Conservation (phyloP, 2,329 filamentous ascomycete species). For the Hortaea werneckii region DNA sequence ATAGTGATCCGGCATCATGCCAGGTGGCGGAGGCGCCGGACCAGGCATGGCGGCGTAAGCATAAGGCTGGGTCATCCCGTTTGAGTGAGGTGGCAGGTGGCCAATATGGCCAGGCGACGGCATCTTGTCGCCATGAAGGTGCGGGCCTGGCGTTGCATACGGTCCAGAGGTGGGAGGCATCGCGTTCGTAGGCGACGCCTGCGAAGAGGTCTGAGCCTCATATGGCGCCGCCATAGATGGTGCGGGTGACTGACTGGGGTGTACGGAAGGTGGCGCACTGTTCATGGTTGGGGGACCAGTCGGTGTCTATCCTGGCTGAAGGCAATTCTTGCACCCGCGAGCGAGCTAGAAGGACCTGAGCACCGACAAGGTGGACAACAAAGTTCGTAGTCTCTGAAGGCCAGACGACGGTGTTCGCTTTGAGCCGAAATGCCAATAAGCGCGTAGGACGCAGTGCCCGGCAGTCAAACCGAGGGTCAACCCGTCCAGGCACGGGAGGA, state of each 20-base stretch:
- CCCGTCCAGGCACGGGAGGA: background rate
- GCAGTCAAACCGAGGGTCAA: background rate
- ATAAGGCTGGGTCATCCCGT: conserved; percentile 14
- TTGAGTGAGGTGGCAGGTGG: conserved; percentile 6
- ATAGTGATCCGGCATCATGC: conserved; percentile 20
- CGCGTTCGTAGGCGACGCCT: background rate
- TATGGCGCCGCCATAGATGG: background rate
- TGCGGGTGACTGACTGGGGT: background rate
- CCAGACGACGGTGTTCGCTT: background rate
- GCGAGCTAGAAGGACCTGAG: too few relatives aligned
- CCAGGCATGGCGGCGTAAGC: conserved; percentile 10
- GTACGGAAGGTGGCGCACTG: background rate
- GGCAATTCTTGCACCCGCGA: too few relatives aligned
- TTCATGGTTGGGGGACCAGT: background rate
- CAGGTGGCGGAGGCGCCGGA: conserved; percentile 3
- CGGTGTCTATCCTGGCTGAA: background rate
- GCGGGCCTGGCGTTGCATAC: conserved; percentile 3
- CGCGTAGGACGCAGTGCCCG: background rate
- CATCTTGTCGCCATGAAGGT: background rate
- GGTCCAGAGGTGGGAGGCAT: conserved; percentile 1
- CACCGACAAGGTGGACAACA: background rate
- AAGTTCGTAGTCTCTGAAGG: background rate
- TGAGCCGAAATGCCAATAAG: background rate
- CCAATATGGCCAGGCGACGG: conserved; percentile 1
- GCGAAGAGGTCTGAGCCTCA: conserved; percentile 1